Conservation (phyloP, 2,329 filamentous ascomycete genomes). For the Plenodomus tracheiphilus region DNA sequence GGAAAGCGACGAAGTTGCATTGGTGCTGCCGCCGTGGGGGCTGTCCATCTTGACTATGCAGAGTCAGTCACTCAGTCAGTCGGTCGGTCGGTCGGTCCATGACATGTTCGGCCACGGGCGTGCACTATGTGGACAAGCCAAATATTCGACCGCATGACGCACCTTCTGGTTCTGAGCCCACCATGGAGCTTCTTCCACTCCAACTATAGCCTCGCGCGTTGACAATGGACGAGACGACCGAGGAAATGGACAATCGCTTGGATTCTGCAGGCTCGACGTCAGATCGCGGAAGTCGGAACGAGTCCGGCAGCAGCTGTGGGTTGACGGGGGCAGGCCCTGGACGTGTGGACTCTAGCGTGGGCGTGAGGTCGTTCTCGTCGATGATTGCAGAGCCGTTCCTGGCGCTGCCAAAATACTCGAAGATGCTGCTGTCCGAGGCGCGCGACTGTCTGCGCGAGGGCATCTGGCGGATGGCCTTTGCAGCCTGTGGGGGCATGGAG, state of each 20-base stretch:
- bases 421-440: slow-evolving; percentile 50
- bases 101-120: no score
- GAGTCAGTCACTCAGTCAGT: no score
- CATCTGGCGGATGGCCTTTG: slow-evolving; percentile 49
- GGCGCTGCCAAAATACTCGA: slow-evolving; percentile 26
- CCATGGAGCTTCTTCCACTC: slow-evolving; percentile 52
- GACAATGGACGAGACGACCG: slow-evolving; percentile 63
- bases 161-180: slow-evolving; percentile 52
- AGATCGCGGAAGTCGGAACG: slow-evolving; percentile 51
- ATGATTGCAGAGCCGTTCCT: slow-evolving; percentile 50
- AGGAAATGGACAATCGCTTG: slow-evolving; percentile 73
- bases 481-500: slow-evolving; percentile 63
- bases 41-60: slow-evolving; percentile 32
- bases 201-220: slow-evolving; percentile 57
- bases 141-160: slow-evolving; percentile 14
- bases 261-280: slow-evolving; percentile 49
- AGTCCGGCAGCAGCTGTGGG: slow-evolving; percentile 52
- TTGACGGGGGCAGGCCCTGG: slow-evolving; percentile 20
- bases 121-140: slow-evolving; percentile 4
- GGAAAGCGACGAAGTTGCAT: slow-evolving; percentile 49
- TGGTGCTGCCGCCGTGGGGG: slow-evolving; percentile 42
- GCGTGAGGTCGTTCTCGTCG: slow-evolving; percentile 54
- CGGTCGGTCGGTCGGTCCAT: no score
- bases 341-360: slow-evolving; percentile 34
- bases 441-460: slow-evolving; percentile 47